Conservation (phyloP, 495 filamentous ascomycete genomes). For the Trichoderma reesei region DNA sequence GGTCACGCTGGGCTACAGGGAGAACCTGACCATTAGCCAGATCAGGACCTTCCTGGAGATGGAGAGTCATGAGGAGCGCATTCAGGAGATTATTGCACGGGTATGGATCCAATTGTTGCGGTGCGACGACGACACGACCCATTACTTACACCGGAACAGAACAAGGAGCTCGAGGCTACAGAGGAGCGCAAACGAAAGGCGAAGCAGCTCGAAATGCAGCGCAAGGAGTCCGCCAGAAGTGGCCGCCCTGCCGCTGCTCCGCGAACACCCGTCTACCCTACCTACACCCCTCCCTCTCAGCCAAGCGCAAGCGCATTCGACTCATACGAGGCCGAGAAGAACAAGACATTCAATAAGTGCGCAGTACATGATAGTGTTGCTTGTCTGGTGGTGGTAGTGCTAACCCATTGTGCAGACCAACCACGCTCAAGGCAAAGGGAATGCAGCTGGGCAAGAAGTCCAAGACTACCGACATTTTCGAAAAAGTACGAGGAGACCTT, state of each 20-base stretch:
- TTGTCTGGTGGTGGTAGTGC: constrained; percentile 1
- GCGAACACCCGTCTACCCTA: constrained; percentile 71
- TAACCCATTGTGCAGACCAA: constrained; percentile 25
- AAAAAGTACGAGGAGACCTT: constrained; percentile 82
- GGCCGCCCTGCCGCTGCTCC: constrained; percentile 42
- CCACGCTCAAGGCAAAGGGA: constrained; percentile 79
- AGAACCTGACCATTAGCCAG: constrained; percentile 88
- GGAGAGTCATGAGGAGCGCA: constrained; percentile 97
- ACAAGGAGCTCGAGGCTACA: constrained; percentile 95
- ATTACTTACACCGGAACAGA: constrained; percentile 43
- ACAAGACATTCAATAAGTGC: constrained; percentile 69
- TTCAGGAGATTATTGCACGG: constrained; percentile 92
- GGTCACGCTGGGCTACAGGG: constrained; percentile 87
- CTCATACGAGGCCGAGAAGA: constrained; percentile 92
- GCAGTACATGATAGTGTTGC: constrained; percentile 16
- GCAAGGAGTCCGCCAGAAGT: constrained; percentile 68
- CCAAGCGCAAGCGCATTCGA: constrained; percentile 73
- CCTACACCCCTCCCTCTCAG: constrained; percentile 74
- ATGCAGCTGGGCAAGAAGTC: constrained; percentile 99
- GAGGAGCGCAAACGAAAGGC: constrained; percentile 97
- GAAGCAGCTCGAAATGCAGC: constrained; percentile 95
- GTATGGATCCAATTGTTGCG: constrained; percentile 36
- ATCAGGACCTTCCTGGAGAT: constrained; percentile 99
- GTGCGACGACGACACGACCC: background rate
- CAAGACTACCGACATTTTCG: constrained; percentile 92